Conservation (phyloP, 129 eudicot genomes). For the Flaveria ramosissima region DNA sequence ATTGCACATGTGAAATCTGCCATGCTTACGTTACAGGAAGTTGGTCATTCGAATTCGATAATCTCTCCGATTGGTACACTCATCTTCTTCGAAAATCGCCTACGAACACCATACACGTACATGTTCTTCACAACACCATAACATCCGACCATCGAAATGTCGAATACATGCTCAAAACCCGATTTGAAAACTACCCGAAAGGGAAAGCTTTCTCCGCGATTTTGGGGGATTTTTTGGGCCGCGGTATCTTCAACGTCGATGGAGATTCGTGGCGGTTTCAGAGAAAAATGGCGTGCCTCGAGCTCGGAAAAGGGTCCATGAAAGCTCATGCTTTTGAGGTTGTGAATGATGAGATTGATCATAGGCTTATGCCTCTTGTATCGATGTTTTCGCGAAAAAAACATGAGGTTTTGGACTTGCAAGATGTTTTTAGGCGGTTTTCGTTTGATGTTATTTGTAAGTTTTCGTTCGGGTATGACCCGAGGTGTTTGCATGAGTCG, state of each 20-base stretch:
- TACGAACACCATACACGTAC: conserved; percentile 68
- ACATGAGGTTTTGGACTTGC: conserved; percentile 50
- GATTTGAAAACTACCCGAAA: conserved; percentile 78
- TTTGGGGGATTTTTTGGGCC: conserved; percentile 74
- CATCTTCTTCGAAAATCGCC: conserved; percentile 73
- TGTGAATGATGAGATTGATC: conserved; percentile 46
- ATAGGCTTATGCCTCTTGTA: conserved; percentile 52
- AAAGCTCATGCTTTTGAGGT: conserved; percentile 59
- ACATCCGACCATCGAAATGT: conserved; percentile 70
- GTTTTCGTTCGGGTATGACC: conserved; percentile 82
- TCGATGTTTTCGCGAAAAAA: conserved; percentile 26
- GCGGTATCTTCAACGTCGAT: conserved; percentile 87
- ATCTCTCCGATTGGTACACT: conserved; percentile 88
- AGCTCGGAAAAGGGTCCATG: conserved; percentile 58
- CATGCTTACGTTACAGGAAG: conserved; percentile 57
- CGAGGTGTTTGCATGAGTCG: conserved; percentile 53
- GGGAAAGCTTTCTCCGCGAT: conserved; percentile 74
- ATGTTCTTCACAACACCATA: conserved; percentile 73
- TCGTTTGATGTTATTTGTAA: conserved; percentile 65
- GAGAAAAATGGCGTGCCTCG: conserved; percentile 69
- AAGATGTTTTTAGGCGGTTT: conserved; percentile 75
- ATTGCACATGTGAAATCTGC: conserved; percentile 70
- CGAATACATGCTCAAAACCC: conserved; percentile 78
- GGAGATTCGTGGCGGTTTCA: conserved; percentile 84
- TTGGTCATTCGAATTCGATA: conserved; percentile 59